These are phyloP conservation scores for Backusella macrospora DNA, from an alignment of 192 early-diverging fungal genomes.

Conservation along the genomic window DNA sequence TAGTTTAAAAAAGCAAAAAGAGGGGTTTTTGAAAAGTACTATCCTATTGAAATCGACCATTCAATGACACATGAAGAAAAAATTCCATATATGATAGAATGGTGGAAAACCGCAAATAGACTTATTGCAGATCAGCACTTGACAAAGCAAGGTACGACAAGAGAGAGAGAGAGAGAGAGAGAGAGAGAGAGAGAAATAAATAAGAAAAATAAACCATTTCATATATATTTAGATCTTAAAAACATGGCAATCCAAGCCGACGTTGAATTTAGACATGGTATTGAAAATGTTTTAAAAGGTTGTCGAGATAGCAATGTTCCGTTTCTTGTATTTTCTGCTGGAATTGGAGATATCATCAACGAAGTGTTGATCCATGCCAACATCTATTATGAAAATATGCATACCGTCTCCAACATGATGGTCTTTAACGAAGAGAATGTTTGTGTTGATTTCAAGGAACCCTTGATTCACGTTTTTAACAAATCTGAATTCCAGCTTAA, in stretches of 20 bases:
- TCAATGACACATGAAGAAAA: conserved; percentile 56
- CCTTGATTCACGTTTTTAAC: conserved; percentile 74
- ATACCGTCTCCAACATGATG: conserved; percentile 76
- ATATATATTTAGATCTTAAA: conserved; percentile 39
- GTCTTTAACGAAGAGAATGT: conserved; percentile 56
- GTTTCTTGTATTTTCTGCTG: conserved; percentile 74
- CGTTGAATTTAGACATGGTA: conserved; percentile 51
- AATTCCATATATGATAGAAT: conserved; percentile 65
- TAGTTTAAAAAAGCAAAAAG: conserved; percentile 49
- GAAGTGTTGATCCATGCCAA: conserved; percentile 47
- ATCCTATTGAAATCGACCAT: conserved; percentile 69
- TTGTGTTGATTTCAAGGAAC: conserved; percentile 64
- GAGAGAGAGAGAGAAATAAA: not conserved
- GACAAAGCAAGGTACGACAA: conserved; percentile 38
- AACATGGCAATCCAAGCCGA: conserved; percentile 53
- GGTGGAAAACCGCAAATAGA: conserved; percentile 70
- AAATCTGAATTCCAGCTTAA: conserved; percentile 64
- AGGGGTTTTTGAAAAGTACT: conserved; percentile 61
- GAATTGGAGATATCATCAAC: conserved; percentile 69
- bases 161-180: not conserved
- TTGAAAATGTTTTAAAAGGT: conserved; percentile 44
- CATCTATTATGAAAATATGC: conserved; percentile 57
- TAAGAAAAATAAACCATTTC: not conserved
- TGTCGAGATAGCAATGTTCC: conserved; percentile 48
- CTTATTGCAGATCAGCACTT: conserved; percentile 53